Base-by-base conservation (phyloP, 768 basidiomycete species). In the Pulveroboletus sp. region DNA sequence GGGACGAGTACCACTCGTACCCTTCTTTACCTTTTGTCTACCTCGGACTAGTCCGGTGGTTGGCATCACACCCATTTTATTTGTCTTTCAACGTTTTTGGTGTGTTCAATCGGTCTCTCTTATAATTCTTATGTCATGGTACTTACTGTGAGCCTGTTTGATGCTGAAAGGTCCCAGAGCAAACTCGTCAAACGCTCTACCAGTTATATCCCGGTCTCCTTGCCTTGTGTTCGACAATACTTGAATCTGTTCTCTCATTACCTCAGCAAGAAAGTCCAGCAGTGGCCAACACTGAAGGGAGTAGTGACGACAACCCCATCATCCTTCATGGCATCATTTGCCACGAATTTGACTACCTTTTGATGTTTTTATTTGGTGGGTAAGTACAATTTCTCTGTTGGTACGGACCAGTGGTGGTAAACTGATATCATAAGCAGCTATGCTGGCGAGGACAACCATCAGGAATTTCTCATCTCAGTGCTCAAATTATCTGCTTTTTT, bases 401-500 rank as follows among this genome's bases (percentile, higher is more conserved):
- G n/a, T n/a, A n/a, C n/a, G n/a, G n/a, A n/a, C n/a, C n/a, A n/a
- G n/a, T n/a, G n/a, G n/a, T n/a, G n/a, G n/a, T n/a, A n/a, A n/a
- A n/a, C n/a, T n/a, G n/a, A n/a, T n/a, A n/a, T n/a, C n/a, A n/a
- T n/a, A n/a, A n/a, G n/a, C n/a, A 54, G 53, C 11, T 54, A 54
- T 35, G 17, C 30, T 35, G 49, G 53, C 10, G 41, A 54, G 8
- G 6, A 51, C 2, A n/a, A 42, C 6, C 39, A 20, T 12, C 6
- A 50, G 26, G 50, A 55, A 9, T 51, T 26, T 13, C n/a, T 55
- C 1, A 26, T 51, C 1, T 19, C 43, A 0, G 23, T 55, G 0
- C 54, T 51, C 34, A 55, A 55, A 6, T 12, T 51, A 1, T 55
- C 43, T 0, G 17, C 30, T 0, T 52, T 47, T 36, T 51, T 45